Evolutionary conservation across 2,329 filamentous ascomycete genomes (phyloP).

Genomic region (Colletotrichum orbiculare): DNA sequence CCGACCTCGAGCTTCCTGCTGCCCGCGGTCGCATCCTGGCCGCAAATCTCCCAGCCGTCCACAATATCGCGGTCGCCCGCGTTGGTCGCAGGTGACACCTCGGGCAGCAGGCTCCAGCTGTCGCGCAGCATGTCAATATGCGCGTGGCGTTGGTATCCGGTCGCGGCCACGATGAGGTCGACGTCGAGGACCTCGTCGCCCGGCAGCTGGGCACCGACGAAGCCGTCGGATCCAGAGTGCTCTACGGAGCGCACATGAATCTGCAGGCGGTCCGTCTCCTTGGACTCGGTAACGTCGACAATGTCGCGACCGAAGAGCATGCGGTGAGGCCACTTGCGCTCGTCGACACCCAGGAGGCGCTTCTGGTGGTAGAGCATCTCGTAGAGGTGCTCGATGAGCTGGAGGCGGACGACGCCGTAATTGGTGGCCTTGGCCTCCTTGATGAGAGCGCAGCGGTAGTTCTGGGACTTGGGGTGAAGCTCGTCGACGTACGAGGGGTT

Average conservation of each 20-base stretch:
- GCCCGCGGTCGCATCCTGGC: conserved; percentile 26
- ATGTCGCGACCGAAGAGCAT: conserved; percentile 79
- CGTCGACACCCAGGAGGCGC: conserved; percentile 74
- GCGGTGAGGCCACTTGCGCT: conserved; percentile 82
- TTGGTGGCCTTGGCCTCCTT: conserved; percentile 85
- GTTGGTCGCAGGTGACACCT: conserved; percentile 39
- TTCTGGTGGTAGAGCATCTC: conserved; percentile 89
- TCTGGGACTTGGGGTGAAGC: conserved; percentile 75
- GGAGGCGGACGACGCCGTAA: conserved; percentile 93
- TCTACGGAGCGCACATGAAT: conserved; percentile 66
- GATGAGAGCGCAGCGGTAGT: conserved; percentile 70
- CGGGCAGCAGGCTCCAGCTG: conserved; percentile 74
- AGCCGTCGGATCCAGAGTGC: conserved; percentile 46
- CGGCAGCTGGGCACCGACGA: conserved; percentile 44
- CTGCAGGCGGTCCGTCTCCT: conserved; percentile 60
- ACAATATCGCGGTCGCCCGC: conserved; percentile 38
- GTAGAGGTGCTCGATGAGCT: conserved; percentile 89
- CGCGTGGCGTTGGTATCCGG: conserved; percentile 82
- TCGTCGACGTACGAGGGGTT: conserved; percentile 82
- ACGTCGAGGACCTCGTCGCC: conserved; percentile 75
- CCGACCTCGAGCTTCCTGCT: conserved; percentile 71
- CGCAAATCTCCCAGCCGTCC: conserved; percentile 51
- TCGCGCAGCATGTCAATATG: conserved; percentile 81
- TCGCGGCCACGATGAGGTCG: conserved; percentile 86
- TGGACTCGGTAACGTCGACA: conserved; percentile 66